Evolutionary conservation across 2,329 filamentous ascomycete genomes (phyloP), one percentile per base, ranked within the genome.

Genomic region (Rhexocercosporidium sp.): DNA sequence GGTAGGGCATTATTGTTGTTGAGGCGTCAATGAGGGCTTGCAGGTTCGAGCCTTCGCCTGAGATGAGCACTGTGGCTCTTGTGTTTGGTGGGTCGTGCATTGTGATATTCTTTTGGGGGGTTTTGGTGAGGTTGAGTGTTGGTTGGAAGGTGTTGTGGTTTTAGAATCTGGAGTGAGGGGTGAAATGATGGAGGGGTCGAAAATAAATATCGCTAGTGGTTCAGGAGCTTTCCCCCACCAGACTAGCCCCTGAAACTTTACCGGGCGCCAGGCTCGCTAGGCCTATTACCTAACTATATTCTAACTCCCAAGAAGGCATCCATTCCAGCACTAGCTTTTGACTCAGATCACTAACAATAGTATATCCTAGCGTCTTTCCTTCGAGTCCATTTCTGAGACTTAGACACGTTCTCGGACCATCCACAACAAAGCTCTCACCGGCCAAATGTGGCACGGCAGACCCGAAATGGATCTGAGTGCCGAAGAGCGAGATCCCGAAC

Each of bases 11-110:
- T 88, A 82, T 67, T 65, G 75, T 70, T 27, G 79, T 74, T 37
- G 79, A 77, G 31, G 82, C 77, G 63, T 81, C 79, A 73, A 84
- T 78, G 49, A 92, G 83, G 70, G 90, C 88, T 83, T 92, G 90
- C 1, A 93, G 84, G 75, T 93, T 93, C 41, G 88, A 86, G 61
- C 91, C 91, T 71, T 85, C 88, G 75, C 90, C 88, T 53, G 88
- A 90, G 73, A 90, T 89, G 59, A 90, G 84, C 71, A 90, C 83
- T 34, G 85, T 86, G 70, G 88, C 81, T 70, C 72, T 77, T 7
- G 75, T 77, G 12, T 31, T n/a, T 41, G 72, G 73, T 41, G 62
- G 67, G 41, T 74, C 66, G 41, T 69, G 65, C 62, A 62, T 68
- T 34, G 16, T 47, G 34, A 56, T 3, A n/a, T n/a, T 22, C n/a